Base-by-base conservation (phyloP, 768 basidiomycete species). In the Termitomyces sp. region DNA sequence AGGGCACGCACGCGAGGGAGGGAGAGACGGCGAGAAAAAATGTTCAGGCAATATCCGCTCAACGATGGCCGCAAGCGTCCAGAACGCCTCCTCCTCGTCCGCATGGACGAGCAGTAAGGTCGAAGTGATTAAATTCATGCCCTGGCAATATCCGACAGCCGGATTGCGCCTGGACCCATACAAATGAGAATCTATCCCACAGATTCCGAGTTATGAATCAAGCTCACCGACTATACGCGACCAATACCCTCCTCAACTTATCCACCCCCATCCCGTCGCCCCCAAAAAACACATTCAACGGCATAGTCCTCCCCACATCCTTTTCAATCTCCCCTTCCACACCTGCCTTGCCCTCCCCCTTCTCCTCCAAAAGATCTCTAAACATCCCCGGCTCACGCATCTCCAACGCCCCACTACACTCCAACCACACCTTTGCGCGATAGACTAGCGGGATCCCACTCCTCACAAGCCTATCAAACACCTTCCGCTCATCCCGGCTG, bases 11-110 rank as follows among this genome's bases (percentile, higher is more conserved):
- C 95, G 85, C 12, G 95, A 98, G 38, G 95, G 93, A 0, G 97
- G 83, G 2, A 99, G 77, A 1, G 89, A 89, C 0, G 94, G 91
- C 2, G 96, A 91, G 72, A 95, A 98, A 77, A 97, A 99, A 53
- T 95, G 89, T 56, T 89, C 84, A 0, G 97, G 97, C 0, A 98
- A 80, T 40, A 95, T 85, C 10, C 84, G 83, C 69, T 96, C 94
- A 42, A 98, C 85, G 62, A 98, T 89, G 12, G 91, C 92, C 0
- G 85, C 76, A 11, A 98, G 87, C 32, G 90, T 89, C 95, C 95
- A 98, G 66, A 97, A 98, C 0, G 96, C 96, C 59, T 96, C 93
- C 73, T 98, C 95, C 71, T 99, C 96, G 61, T 96, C 89, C 0
- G 93, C 92, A 61, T 96, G 88, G 0, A 94, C 92, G 1, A 99